Base-by-base conservation (phyloP, 371 early-diverging fungal species). In the Umbelopsis sp. region DNA sequence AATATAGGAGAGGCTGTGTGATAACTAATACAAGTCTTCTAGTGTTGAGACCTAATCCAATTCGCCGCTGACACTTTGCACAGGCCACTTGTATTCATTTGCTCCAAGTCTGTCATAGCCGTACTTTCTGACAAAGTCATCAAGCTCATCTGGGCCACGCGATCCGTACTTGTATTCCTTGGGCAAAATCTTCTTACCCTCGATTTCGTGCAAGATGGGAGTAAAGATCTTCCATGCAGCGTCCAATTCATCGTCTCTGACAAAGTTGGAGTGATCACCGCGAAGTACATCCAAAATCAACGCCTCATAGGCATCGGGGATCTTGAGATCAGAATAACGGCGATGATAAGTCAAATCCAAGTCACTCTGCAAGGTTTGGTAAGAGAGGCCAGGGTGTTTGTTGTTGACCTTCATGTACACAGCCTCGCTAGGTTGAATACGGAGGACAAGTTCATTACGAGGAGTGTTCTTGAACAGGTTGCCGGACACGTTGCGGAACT, bases 181-280 rank as follows among this genome's bases (percentile, higher is more conserved):
- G 11, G 96, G 94, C 66, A 83, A 70, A 46, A 96, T 80, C 24
- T 84, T 84, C 69, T 78, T 53, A 4, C 75, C 50, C 64, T 98
- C 97, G 74, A 98, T 95, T 69, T 89, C 74, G 80, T 98, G 94
- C 66, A 98, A 79, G 32, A 97, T 81, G 1, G 99, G 99, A 0
- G 98, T 98, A 76, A 98, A 98, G 46, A 98, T 96, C 73, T 91
- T 90, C 99, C 99, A 98, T 1, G 99, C 97, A 35, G 91, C 95
- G 57, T 95, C 94, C 25, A 98, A 79, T 81, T 98, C 99, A 76
- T 98, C 99, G 74, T 93, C 92, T 44, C 99, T 90, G 37, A 98
- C 97, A 91, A 98, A 98, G 86, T 98, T 97, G 67, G 94, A 89
- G 74, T 96, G 96, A 70, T 99, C 98, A 18, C 93, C 94, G 41